Evolutionary conservation across 441 rosid genomes (phyloP), one percentile per base, ranked within the genome.

Genomic region (Rhodomyrtus psidioides): DNA sequence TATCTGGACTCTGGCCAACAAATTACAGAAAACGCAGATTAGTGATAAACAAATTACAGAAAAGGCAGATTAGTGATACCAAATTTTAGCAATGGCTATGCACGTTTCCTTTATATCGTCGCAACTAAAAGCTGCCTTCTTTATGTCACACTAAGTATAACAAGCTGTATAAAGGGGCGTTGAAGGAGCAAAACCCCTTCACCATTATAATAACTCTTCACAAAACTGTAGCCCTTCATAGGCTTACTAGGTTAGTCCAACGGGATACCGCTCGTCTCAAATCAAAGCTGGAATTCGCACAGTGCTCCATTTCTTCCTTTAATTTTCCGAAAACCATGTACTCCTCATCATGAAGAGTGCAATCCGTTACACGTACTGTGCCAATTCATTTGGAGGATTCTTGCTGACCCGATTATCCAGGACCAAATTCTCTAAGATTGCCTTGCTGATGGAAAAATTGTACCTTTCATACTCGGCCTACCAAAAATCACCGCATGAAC

Each of bases 401-500:
- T 49, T 5, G 51, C 51, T 12, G 6, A 23, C 81, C 23, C 51
- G 16, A 74, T 74, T 74, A 74, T 39, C 81, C 27, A 23, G 81
- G 65, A 74, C 51, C 81, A 74, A 70, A 70, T 70, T 70, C 81
- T 70, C 27, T 39, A 39, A 39, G 81, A 70, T 21, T 42, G 81
- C 81, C 51, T 3, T 70, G 27, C 27, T 23, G 81, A 16, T 6
- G 12, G 81, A 39, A 42, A 74, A 42, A 74, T 21, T 26, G 27
- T 21, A 39, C 1, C 81, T 3, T 30, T 65, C 17, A 23, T 23
- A 23, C 49, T 74, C 26, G 16, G 9, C 17, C 27, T 86, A 91
- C 94, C 93, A 91, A 84, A 85, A 90, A 84, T 91, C 94, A 83
- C 55, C 53, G 82, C 94, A 91, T 26, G 94, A 92, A 88, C 94